Conservation (phyloP, 495 filamentous ascomycete species). For the Articulospora tetracladia region DNA sequence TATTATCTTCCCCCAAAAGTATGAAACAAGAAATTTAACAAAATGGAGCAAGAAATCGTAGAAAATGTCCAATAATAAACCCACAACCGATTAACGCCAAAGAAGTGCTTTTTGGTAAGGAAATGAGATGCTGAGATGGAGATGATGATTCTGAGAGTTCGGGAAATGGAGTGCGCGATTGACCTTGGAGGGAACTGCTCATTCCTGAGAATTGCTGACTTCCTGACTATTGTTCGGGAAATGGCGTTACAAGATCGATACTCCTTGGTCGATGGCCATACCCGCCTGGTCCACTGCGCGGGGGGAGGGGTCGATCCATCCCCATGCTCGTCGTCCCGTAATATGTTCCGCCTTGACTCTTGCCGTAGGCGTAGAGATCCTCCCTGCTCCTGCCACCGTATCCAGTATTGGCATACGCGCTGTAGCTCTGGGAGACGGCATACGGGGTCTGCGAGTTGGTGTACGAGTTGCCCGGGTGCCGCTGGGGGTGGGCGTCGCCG, state of each 20-base stretch:
- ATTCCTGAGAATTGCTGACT: too few species aligned
- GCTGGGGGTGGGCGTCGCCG: slow-evolving; percentile 15
- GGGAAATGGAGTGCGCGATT: too few species aligned
- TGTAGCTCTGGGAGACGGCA: slow-evolving; percentile 10
- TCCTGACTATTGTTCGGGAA: not conserved
- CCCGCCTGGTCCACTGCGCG: slow-evolving; percentile 21
- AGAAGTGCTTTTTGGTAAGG: not conserved
- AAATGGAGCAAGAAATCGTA: not conserved
- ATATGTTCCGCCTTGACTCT: not conserved
- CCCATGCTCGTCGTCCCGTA: slow-evolving; percentile 21
- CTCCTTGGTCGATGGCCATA: slow-evolving; percentile 24
- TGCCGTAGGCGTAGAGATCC: slow-evolving; percentile 17
- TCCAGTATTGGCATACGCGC: not conserved
- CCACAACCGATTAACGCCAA: too few species aligned
- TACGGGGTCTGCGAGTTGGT: not conserved
- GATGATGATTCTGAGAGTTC: too few species aligned
- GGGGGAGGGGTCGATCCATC: slow-evolving; percentile 26
- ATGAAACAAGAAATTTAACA: not conserved
- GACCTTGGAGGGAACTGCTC: too few species aligned
- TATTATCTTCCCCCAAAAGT: not conserved
- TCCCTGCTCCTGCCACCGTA: slow-evolving; percentile 13
- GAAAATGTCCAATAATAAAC: too few species aligned
- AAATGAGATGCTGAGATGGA: not conserved
- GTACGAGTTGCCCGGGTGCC: slow-evolving; percentile 17
- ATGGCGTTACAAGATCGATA: slow-evolving; percentile 27